These are phyloP conservation scores for Collybia sp. DNA, from an alignment of 768 basidiomycete genomes.

Conservation along the genomic window DNA sequence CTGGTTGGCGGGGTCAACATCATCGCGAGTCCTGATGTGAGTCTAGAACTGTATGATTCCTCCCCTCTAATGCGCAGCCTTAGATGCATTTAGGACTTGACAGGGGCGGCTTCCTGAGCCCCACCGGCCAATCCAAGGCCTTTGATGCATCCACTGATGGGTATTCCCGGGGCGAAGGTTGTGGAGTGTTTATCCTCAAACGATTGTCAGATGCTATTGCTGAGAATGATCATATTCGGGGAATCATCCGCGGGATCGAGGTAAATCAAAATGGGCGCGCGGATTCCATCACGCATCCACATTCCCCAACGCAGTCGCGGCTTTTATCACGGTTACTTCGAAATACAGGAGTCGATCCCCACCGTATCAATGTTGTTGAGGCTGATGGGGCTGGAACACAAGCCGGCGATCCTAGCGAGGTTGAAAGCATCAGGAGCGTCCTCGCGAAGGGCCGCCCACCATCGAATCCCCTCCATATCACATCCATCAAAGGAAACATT, in stretches of 20 bases:
- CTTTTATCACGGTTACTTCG: slow-evolving; percentile 48
- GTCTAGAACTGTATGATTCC: slow-evolving; percentile 15
- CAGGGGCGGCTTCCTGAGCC: slow-evolving; percentile 62
- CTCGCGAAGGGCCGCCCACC: slow-evolving; percentile 36
- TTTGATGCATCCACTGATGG: slow-evolving; percentile 74
- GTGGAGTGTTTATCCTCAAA: slow-evolving; percentile 67
- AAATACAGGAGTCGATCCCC: slow-evolving; percentile 38
- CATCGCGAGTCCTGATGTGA: slow-evolving; percentile 66
- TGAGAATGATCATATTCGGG: slow-evolving; percentile 66
- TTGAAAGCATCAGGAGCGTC: slow-evolving; percentile 56
- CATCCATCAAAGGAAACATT: slow-evolving; percentile 69
- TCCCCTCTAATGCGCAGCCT: background rate
- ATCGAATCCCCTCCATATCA: slow-evolving; percentile 55
- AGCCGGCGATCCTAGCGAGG: slow-evolving; percentile 63
- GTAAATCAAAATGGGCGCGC: slow-evolving; percentile 68
- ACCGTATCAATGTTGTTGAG: slow-evolving; percentile 58
- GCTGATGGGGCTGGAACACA: slow-evolving; percentile 75
- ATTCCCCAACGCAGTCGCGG: slow-evolving; percentile 51
- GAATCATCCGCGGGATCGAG: slow-evolving; percentile 64
- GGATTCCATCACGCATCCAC: slow-evolving; percentile 70
- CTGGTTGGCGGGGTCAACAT: slow-evolving; percentile 72
- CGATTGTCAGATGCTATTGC: slow-evolving; percentile 59
- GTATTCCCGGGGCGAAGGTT: slow-evolving; percentile 69
- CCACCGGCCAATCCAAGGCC: slow-evolving; percentile 62
- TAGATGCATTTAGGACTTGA: slow-evolving; percentile 72